phyloP scores from a whole-genome alignment of 257 asterid species.

The Solanum arcanum region DNA sequence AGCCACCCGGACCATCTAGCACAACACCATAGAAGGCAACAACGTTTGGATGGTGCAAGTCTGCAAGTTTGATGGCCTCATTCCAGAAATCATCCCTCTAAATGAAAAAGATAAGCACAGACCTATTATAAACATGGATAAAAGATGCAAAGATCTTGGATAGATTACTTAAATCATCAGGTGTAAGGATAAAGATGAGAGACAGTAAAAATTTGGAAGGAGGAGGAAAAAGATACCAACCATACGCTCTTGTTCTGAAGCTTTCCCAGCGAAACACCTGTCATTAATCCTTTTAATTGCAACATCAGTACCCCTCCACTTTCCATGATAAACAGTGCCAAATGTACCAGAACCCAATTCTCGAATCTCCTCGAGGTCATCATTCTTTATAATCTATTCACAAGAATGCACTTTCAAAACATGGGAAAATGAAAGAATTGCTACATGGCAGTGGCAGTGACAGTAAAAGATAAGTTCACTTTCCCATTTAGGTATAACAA shows the following conservation, averaged over 20 bases:
- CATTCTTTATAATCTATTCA: conserved; percentile 69
- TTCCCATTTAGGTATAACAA: not conserved
- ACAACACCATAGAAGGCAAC: conserved; percentile 98
- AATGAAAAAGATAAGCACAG: conserved; percentile 3
- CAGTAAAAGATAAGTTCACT: not conserved
- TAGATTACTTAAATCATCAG: not conserved
- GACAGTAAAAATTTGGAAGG: not conserved
- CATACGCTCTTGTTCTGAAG: conserved; percentile 98
- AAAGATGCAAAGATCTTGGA: not conserved
- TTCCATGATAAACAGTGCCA: conserved; percentile 99
- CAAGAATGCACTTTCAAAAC: not conserved
- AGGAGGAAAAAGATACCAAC: conserved; percentile 26
- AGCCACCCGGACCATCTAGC: conserved; percentile 89
- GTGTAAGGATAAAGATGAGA: not conserved
- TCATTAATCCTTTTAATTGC: conserved; percentile 93
- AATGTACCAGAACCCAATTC: conserved; percentile 98
- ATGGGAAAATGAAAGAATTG: not conserved
- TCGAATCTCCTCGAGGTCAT: conserved; percentile 84
- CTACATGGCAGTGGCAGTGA: not conserved
- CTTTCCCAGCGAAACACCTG: conserved; percentile 91
- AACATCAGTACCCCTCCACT: conserved; percentile 99
- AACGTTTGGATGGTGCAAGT: conserved; percentile 97
- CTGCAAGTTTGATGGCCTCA: conserved; percentile 97
- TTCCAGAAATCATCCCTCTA: conserved; percentile 99
- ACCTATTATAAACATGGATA: not conserved